Evolutionary conservation across 2,329 filamentous ascomycete genomes (phyloP).

Genomic region (Pseudogymnoascus sp.): DNA sequence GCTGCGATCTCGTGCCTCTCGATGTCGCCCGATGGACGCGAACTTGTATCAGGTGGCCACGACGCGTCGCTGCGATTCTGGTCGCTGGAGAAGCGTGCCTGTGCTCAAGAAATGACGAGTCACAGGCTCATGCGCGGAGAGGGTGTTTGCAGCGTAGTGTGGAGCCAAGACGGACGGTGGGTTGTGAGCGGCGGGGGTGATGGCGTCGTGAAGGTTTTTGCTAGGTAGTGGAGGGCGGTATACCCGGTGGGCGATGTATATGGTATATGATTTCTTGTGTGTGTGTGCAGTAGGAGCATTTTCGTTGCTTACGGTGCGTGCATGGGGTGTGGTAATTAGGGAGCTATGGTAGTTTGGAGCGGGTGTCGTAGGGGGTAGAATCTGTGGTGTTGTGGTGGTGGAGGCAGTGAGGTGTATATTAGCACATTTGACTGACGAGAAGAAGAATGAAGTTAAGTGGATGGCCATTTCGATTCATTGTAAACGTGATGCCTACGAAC

Average conservation of each 20-base stretch:
- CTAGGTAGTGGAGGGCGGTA: slow-evolving; percentile 33
- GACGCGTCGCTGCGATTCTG: slow-evolving; percentile 95
- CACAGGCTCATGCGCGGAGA: slow-evolving; percentile 94
- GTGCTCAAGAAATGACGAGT: slow-evolving; percentile 88
- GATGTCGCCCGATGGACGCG: slow-evolving; percentile 83
- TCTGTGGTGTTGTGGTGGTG: background rate
- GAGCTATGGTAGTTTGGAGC: background rate
- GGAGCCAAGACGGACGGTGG: slow-evolving; percentile 91
- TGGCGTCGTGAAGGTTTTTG: slow-evolving; percentile 89
- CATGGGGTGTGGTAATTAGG: slow-evolving; percentile 2
- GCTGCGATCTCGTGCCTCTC: slow-evolving; percentile 86
- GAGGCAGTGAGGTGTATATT: background rate
- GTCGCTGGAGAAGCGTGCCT: slow-evolving; percentile 90
- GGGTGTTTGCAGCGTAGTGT: slow-evolving; percentile 86
- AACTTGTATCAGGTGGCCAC: slow-evolving; percentile 92
- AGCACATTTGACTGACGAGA: background rate
- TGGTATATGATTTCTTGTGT: slow-evolving; percentile 9
- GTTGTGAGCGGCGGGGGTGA: slow-evolving; percentile 93
- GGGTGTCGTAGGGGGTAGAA: background rate
- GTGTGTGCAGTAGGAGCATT: background rate
- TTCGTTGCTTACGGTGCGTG: background rate
- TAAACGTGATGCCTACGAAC: background rate
- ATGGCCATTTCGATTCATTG: background rate
- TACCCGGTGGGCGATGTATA: slow-evolving; percentile 8
- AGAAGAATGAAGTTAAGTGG: background rate